Base-by-base conservation (phyloP, 306 rosid species). In the Quercus aquifolioides region DNA sequence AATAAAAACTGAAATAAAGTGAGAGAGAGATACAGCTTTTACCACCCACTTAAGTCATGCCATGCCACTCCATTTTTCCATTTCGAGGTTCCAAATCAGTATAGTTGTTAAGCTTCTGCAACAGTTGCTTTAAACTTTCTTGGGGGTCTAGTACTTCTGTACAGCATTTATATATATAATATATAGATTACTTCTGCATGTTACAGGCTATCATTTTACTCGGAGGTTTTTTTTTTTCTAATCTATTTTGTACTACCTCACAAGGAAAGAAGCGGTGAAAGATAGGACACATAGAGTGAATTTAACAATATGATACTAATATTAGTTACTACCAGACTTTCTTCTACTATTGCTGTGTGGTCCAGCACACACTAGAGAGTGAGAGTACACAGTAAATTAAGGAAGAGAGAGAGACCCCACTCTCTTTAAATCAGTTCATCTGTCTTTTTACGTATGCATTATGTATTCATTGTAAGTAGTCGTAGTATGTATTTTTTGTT, bases 361-460 rank as follows among this genome's bases (percentile, higher is more conserved):
- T 82, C 84, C 81, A 74, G 85, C 87, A 86, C 52, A 79, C 88
- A 87, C 80, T 74, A 83, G 51, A 63, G 81, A 83, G 81, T 55
- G 55, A 63, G 81, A 83, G 82, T 55, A 57, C 73, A 88, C 72
- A 65, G 80, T 80, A 49, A 26, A 84, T 41, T 41, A 41, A 78
- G 76, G 72, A 60, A 75, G 71, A 31, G 82, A 76, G 41, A 35
- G 77, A 84, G 65, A 80, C 79, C 76, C 88, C 85, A 84, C 85
- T 86, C 75, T 86, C 78, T 82, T 82, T 82, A 81, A 82, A 80
- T 85, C 87, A 79, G 79, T 75, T 87, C 86, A 82, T 81, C 88
- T 88, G 88, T 88, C 89, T 90, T 67, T 25, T 71, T 62, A 84
- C 60, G 91, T 91, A 90, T 90, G 90, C 80, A 87, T 84, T 85